A percentile compares a stretch with the other conserved stretches of the same genome.
These are phyloP conservation scores for Xerocomus amazonicus DNA, from an alignment of 1,284 basidiomycete genomes.

Conservation along the genomic window DNA sequence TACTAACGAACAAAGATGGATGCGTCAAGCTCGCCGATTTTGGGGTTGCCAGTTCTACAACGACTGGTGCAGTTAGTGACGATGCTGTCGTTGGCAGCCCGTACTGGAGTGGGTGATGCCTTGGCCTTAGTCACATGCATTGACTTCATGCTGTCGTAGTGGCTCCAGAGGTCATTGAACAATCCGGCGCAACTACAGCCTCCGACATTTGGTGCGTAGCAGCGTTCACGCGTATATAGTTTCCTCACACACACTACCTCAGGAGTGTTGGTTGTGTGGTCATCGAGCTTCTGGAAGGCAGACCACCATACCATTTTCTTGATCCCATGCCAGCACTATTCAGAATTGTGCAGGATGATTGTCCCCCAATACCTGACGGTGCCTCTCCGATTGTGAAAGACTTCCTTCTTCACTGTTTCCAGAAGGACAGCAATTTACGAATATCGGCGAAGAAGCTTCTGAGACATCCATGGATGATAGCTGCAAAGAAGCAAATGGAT, in stretches of 20 bases:
- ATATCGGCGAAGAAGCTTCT: conserved; percentile 92
- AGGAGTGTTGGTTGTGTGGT: conserved; percentile 96
- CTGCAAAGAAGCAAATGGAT: conserved; percentile 72
- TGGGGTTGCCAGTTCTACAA: conserved; percentile 79
- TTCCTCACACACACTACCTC: conserved; percentile 13
- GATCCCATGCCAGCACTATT: conserved; percentile 98
- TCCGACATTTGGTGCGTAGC: conserved; percentile 87
- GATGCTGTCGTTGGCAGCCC: conserved; percentile 94
- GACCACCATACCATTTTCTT: conserved; percentile 92
- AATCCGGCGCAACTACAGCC: conserved; percentile 93
- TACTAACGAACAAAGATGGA: conserved; percentile 98
- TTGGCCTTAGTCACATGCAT: conserved; percentile 16
- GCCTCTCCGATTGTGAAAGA: conserved; percentile 93
- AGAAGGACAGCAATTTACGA: conserved; percentile 94
- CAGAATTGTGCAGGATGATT: conserved; percentile 96
- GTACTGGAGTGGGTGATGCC: conserved; percentile 80
- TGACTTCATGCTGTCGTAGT: conserved; percentile 44
- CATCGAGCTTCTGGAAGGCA: conserved; percentile 93
- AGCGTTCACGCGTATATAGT: neutral
- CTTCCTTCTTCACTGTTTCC: conserved; percentile 96
- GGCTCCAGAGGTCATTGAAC: conserved; percentile 98
- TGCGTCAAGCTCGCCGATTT: conserved; percentile 94
- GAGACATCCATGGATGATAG: conserved; percentile 93
- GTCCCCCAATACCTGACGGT: conserved; percentile 92
- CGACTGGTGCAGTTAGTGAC: conserved; percentile 69